These are phyloP conservation scores for Populus hybrid DNA, from an alignment of 441 rosid genomes.

Conservation along the genomic window DNA sequence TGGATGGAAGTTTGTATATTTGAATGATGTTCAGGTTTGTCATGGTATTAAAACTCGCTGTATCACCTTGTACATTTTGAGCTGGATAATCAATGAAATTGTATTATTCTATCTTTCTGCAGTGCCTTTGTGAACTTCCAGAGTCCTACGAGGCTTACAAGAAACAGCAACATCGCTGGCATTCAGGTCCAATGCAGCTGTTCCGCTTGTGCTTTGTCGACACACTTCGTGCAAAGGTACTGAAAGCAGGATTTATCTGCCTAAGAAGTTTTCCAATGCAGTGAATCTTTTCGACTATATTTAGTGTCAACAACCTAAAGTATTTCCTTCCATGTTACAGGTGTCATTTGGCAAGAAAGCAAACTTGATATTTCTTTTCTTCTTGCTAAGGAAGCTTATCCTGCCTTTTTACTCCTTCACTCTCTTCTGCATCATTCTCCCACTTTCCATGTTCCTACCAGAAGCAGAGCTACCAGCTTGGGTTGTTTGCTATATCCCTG, in stretches of 20 bases:
- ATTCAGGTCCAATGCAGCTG: conserved; percentile 97
- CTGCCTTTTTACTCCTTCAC: conserved; percentile 92
- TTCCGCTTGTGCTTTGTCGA: conserved; percentile 86
- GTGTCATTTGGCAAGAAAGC: conserved; percentile 73
- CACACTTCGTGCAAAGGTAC: conserved; percentile 76
- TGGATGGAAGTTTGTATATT: conserved; percentile 88
- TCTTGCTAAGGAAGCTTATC: conserved; percentile 80
- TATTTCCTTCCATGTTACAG: conserved; percentile 34
- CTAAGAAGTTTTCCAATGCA: not conserved
- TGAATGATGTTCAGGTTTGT: conserved; percentile 79
- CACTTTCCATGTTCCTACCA: conserved; percentile 79
- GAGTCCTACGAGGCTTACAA: conserved; percentile 96
- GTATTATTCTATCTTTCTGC: conserved; percentile 14
- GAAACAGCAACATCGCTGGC: conserved; percentile 97
- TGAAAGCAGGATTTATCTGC: not conserved
- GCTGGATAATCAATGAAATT: not conserved
- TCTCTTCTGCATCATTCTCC: conserved; percentile 87
- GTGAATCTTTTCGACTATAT: not conserved
- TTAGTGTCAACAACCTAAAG: not conserved
- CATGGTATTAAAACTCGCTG: conserved; percentile 1
- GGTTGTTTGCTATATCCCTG: conserved; percentile 88
- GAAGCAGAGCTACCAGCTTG: conserved; percentile 88
- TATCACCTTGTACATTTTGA: conserved; percentile 1
- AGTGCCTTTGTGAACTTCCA: conserved; percentile 98
- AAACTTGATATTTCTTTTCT: conserved; percentile 83